These are phyloP conservation scores for Hypoxylon lenormandii DNA, from an alignment of 495 filamentous ascomycete species.

Conservation along the genomic window DNA sequence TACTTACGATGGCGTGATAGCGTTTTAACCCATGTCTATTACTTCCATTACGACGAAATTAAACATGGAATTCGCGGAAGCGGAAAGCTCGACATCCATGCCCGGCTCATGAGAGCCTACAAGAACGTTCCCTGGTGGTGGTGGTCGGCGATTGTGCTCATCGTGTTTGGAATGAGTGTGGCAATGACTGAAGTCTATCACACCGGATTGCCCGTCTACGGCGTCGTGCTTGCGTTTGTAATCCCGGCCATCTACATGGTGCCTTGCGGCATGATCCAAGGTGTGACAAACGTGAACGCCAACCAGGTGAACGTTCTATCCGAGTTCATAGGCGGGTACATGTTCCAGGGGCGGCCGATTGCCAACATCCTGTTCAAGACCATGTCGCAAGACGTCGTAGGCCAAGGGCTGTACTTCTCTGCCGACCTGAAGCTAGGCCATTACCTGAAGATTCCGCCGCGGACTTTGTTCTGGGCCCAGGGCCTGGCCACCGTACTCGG, in stretches of 20 bases:
- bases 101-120: slow-evolving; percentile 45
- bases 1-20: slow-evolving; percentile 50
- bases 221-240: slow-evolving; percentile 47
- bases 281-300: slow-evolving; percentile 47
- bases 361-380: slow-evolving; percentile 50
- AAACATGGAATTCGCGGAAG: slow-evolving; percentile 47
- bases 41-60: slow-evolving; percentile 48
- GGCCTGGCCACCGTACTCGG: slow-evolving; percentile 45
- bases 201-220: slow-evolving; percentile 45
- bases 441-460: slow-evolving; percentile 48
- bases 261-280: slow-evolving; percentile 49
- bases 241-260: slow-evolving; percentile 53
- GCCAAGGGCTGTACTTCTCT: slow-evolving; percentile 48
- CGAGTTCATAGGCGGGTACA: slow-evolving; percentile 50
- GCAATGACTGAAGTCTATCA: slow-evolving; percentile 50
- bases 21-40: slow-evolving; percentile 45
- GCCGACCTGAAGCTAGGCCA: slow-evolving; percentile 51
- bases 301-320: slow-evolving; percentile 50
- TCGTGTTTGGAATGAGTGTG: slow-evolving; percentile 42
- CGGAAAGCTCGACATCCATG: slow-evolving; percentile 51
- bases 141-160: slow-evolving; percentile 48
- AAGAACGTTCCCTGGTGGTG: slow-evolving; percentile 47
- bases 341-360: slow-evolving; percentile 48
- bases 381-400: slow-evolving; percentile 49
- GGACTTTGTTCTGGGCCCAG: slow-evolving; percentile 47